A percentile compares a stretch with the other conserved stretches of the same genome.
Evolutionary conservation across 1,139 yeast species (phyloP).

Genomic region (Blastobotrys raffinosifermentans): DNA sequence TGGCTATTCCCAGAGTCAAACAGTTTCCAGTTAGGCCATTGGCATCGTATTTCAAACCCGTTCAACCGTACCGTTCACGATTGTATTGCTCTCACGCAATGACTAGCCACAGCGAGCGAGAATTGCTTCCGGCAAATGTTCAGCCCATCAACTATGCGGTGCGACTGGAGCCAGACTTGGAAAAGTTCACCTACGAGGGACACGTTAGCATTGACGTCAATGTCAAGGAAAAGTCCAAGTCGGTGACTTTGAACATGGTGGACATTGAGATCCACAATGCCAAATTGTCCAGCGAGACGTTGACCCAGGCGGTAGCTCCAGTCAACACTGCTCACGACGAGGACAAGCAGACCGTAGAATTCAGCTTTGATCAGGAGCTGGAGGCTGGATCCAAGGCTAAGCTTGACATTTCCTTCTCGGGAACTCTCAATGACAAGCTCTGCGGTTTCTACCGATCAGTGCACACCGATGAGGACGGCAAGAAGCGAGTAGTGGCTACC

Average conservation of each 20-base stretch:
- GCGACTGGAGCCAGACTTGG: slow-evolving; percentile 67
- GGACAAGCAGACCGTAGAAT: slow-evolving; percentile 58
- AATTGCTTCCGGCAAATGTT: slow-evolving; percentile 67
- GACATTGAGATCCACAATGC: slow-evolving; percentile 54
- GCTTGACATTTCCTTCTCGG: slow-evolving; percentile 56
- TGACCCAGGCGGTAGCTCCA: slow-evolving; percentile 8
- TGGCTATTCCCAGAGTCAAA: too few species aligned
- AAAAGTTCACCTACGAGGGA: slow-evolving; percentile 66
- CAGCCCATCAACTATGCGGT: slow-evolving; percentile 67
- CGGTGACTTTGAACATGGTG: slow-evolving; percentile 52
- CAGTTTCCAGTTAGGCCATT: too few species aligned
- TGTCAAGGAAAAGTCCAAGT: slow-evolving; percentile 50
- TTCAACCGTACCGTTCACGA: too few species aligned
- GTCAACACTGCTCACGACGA: slow-evolving; percentile 36
- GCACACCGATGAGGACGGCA: slow-evolving; percentile 54
- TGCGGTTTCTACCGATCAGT: slow-evolving; percentile 79
- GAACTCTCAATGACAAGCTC: slow-evolving; percentile 69
- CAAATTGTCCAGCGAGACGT: slow-evolving; percentile 5
- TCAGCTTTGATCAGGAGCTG: slow-evolving; percentile 49
- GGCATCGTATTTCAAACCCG: too few species aligned
- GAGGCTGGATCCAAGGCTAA: slow-evolving; percentile 39
- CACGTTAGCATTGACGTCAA: slow-evolving; percentile 56
- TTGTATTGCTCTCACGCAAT: too few species aligned
- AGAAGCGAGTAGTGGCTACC: slow-evolving; percentile 59
- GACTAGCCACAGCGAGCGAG: slow-evolving; percentile 37